Base-by-base conservation (phyloP, 2,329 filamentous ascomycete species). In the Diplodia scrobiculata region DNA sequence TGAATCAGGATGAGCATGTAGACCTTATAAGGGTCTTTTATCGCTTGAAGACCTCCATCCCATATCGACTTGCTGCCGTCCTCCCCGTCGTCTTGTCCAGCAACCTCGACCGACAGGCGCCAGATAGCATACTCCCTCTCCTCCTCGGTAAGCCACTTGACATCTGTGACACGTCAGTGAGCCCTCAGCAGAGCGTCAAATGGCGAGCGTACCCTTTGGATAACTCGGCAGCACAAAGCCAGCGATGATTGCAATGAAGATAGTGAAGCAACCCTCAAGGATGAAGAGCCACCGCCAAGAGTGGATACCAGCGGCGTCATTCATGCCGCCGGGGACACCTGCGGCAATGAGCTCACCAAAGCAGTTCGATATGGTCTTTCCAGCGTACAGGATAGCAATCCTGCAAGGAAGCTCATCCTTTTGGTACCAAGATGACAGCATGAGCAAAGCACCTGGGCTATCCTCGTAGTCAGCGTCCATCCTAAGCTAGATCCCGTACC, bases 1-100 rank as follows among this genome's bases (percentile, higher is more conserved):
- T 62, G 58, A 47, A 84, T 85, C 6, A 88, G 65, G 81, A 87
- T 87, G 83, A 88, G 84, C 67, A 88, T 71, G 71, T 87, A 89
- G 68, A 87, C 85, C 78, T 88, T 88, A 69, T 21, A 21, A 21
- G 77, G 17, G 68, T 89, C 87, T 73, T 84, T 86, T 59, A 87
- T 71, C 0, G 85, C 84, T 82, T 88, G 84, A 63, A 83, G 77
- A 34, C 87, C 73, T 10, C 86, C 86, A 9, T 81, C 80, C 68
- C 85, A 83, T 1, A 79, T 71, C 2, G 81, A 81, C 70, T 85
- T 79, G n/a, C 81, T 79, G n/a, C 81, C 76, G 0, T 79, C 78
- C 69, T 87, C 84, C 6, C 76, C 77, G 67, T 86, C 84, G 0
- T 82, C 82, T 72, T 86, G 83, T 48, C 84, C 84, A 0, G 85